Evolutionary conservation across 306 rosid genomes (phyloP).

Genomic region (Abrus pulchellus): DNA sequence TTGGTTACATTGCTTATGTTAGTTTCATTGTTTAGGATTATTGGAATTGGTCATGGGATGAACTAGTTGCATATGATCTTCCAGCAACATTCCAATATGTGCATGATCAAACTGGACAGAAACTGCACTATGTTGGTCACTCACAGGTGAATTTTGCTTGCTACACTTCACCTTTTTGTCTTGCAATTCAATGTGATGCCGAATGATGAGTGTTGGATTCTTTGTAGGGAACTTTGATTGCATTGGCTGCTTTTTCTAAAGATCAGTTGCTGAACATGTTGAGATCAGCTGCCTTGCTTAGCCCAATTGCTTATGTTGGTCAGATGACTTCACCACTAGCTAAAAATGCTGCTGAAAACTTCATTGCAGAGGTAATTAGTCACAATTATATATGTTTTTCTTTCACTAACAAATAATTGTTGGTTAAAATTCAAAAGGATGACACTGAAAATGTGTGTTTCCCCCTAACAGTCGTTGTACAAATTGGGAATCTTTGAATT

Average conservation of each 20-base stretch:
- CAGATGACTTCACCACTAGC: slow-evolving; percentile 82
- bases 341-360: slow-evolving; percentile 75
- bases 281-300: slow-evolving; percentile 86
- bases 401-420: not conserved
- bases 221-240: slow-evolving; percentile 86
- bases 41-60: slow-evolving; percentile 99
- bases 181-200: slow-evolving; percentile 23
- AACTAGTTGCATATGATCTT: slow-evolving; percentile 87
- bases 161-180: not conserved
- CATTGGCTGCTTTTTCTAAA: slow-evolving; percentile 79
- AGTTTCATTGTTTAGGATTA: slow-evolving; percentile 52
- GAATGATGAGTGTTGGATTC: slow-evolving; percentile 5
- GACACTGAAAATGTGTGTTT: slow-evolving; percentile 42
- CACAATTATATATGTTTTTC: not conserved
- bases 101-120: slow-evolving; percentile 77
- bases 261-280: slow-evolving; percentile 61
- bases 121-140: slow-evolving; percentile 88
- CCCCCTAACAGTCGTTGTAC: slow-evolving; percentile 66
- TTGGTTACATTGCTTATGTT: slow-evolving; percentile 39
- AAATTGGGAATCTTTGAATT: slow-evolving; percentile 70
- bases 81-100: slow-evolving; percentile 86
- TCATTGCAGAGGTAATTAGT: slow-evolving; percentile 71
- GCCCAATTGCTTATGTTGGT: slow-evolving; percentile 87
- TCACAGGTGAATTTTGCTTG: slow-evolving; percentile 68
- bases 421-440: slow-evolving; percentile 12